phyloP scores from a whole-genome alignment of 2,329 filamentous ascomycete genomes.

The Diplocarpon mali region DNA sequence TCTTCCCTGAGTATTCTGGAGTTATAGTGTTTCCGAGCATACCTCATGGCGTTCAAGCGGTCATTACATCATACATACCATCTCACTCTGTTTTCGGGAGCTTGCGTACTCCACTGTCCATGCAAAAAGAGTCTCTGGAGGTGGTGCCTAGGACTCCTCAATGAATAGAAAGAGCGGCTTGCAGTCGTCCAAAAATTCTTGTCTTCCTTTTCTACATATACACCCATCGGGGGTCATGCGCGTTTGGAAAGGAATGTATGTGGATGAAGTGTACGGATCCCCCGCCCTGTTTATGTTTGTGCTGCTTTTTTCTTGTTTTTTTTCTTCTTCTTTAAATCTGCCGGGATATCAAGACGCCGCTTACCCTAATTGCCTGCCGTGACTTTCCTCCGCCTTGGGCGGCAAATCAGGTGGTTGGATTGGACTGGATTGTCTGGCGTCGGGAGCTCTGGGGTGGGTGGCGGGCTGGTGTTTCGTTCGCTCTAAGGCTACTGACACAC shows the following conservation, averaged over 20 bases:
- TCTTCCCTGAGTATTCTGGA: conserved; percentile 14
- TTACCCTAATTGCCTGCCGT: conserved; percentile 22
- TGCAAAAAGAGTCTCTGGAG: conserved; percentile 23
- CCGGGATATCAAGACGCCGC: too few relatives aligned
- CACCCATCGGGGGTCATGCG: conserved; percentile 9
- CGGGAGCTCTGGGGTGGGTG: conserved; percentile 6
- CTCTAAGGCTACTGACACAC: too few relatives aligned
- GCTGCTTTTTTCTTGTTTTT: conserved; percentile 10
- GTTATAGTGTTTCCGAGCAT: conserved; percentile 27
- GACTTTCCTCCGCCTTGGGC: conserved; percentile 7
- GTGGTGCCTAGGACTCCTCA: conserved; percentile 2
- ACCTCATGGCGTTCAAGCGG: conserved; percentile 26
- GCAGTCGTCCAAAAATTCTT: conserved; percentile 19
- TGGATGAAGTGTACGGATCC: conserved; percentile 1
- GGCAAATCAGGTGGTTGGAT: too few relatives aligned
- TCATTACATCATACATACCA: conserved; percentile 19
- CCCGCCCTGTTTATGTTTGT: conserved; percentile 22
- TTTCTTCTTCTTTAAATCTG: too few relatives aligned
- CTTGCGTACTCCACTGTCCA: conserved; percentile 22
- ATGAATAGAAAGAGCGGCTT: conserved; percentile 23
- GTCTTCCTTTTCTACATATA: conserved; percentile 18
- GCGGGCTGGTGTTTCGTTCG: too few relatives aligned
- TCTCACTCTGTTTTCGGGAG: conserved; percentile 10
- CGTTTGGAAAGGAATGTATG: conserved; percentile 19
- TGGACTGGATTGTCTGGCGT: conserved; percentile 13